These are phyloP conservation scores for Malassezia nana DNA, from an alignment of 1,284 basidiomycete genomes.

Conservation along the genomic window DNA sequence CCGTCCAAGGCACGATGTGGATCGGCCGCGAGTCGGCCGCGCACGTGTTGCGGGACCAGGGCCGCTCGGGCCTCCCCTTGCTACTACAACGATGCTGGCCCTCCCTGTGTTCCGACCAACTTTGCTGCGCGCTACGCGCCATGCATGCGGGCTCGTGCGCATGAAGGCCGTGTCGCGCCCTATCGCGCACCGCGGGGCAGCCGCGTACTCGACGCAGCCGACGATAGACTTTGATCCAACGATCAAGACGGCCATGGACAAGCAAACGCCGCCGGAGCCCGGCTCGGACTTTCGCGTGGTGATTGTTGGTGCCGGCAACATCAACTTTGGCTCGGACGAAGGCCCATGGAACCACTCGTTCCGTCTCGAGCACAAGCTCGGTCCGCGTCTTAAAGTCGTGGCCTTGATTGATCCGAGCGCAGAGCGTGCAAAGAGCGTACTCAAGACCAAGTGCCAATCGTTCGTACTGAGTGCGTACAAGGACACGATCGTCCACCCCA, in stretches of 20 bases:
- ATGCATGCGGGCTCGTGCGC: background rate
- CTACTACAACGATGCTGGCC: background rate
- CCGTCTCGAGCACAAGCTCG: conserved; percentile 61
- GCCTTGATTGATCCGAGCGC: conserved; percentile 84
- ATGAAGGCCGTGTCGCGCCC: background rate
- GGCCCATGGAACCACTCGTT: conserved; percentile 48
- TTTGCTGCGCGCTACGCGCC: background rate
- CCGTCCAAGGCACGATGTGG: background rate
- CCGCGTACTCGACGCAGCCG: conserved; percentile 3
- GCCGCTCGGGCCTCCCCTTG: background rate
- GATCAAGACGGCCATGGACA: conserved; percentile 43
- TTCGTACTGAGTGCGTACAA: conserved; percentile 90
- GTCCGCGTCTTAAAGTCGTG: conserved; percentile 86
- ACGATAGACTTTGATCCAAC: conserved; percentile 35
- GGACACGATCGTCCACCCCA: conserved; percentile 76
- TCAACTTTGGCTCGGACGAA: conserved; percentile 45
- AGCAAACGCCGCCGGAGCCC: conserved; percentile 42
- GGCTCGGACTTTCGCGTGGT: conserved; percentile 47
- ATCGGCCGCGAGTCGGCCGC: background rate
- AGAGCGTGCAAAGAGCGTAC: conserved; percentile 68
- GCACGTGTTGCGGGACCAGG: background rate
- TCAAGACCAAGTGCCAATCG: conserved; percentile 80
- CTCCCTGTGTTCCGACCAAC: background rate
- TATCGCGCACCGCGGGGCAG: background rate
- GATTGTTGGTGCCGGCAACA: conserved; percentile 46